Base-by-base conservation (phyloP, 495 filamentous ascomycete genomes). In the Penicillium longicatenatum region DNA sequence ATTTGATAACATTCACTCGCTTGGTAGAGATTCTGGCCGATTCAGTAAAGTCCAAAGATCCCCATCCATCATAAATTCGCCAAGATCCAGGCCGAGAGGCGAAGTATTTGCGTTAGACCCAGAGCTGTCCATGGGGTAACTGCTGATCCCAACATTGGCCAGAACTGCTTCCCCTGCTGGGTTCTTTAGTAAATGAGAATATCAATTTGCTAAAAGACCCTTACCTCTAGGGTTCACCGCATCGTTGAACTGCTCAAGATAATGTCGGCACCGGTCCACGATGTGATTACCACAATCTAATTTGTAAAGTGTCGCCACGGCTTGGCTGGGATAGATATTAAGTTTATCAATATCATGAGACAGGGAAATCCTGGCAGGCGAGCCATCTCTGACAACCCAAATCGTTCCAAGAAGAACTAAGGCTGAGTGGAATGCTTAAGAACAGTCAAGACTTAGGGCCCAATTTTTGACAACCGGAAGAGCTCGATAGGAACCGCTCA, bases 271-370 rank as follows among this genome's bases (percentile, higher is more conserved):
- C 12, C 75, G 73, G 37, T 78, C 76, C 0, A 76, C 61, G 20
- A 78, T 63, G 4, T 70, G 58, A 48, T 77, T 78, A 6, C 72
- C 75, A 10, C 62, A 57, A 12, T 75, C 75, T 2, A 78, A 66
- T n/a, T 70, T 67, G 8, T 60, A 61, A 2, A 35, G 31, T 35
- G 31, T 14, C 10, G 31, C 10, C 10, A 35, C 12, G 10, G 31
- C 31, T 35, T 35, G 31, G 10, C 10, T 35, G 31, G 31, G 31
- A 14, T 35, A 35, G 10, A 14, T 14, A 35, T 12, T 3, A 35
- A 35, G 9, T 35, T 14, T 35, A 35, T 35, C 31, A 14, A 35
- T 14, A 35, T 35, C 31, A 14, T 14, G 12, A 35, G 31, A 35
- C 10, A 35, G 31, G 10, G 31, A 12, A 14, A 1, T 14, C 2